Evolutionary conservation across 1,284 basidiomycete genomes (phyloP).

Genomic region (Trichosporon asahii): DNA sequence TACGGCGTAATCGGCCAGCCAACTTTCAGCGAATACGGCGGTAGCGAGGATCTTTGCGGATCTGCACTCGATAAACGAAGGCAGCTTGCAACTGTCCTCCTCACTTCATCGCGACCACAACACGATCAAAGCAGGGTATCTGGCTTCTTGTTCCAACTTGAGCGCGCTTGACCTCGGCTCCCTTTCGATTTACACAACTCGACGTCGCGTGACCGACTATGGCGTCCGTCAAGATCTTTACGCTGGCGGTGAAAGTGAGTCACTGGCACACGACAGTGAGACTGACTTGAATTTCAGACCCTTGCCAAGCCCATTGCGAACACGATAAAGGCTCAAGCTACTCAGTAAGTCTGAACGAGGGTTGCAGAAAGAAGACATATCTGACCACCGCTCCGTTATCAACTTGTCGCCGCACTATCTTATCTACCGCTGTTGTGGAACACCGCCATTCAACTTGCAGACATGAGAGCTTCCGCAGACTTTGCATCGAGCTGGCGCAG

Average conservation of each 20-base stretch:
- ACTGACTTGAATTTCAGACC: conserved; percentile 56
- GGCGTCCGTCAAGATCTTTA: conserved; percentile 67
- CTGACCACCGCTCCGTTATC: not conserved
- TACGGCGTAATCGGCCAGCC: not conserved
- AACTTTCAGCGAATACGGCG: conserved; percentile 4
- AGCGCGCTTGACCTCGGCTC: not conserved
- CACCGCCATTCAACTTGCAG: conserved; percentile 51
- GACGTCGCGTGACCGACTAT: conserved; percentile 46
- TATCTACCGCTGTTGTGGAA: not conserved
- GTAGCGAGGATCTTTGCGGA: not conserved
- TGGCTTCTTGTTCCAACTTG: not conserved
- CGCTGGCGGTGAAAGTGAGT: conserved; percentile 64
- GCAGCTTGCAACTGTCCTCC: not conserved
- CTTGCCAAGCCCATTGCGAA: conserved; percentile 78
- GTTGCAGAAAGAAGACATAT: not conserved
- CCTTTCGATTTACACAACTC: not conserved
- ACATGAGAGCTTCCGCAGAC: conserved; percentile 69
- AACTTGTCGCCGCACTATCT: not conserved
- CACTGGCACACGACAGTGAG: not conserved
- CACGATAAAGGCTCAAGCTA: conserved; percentile 70
- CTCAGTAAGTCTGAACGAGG: conserved; percentile 59
- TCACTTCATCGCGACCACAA: not conserved
- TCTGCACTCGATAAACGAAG: not conserved
- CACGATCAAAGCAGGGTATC: not conserved
- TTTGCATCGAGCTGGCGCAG: conserved; percentile 77